Evolutionary conservation across 495 filamentous ascomycete genomes (phyloP), one percentile per base, ranked within the genome.

Genomic region (Paragyromitra xinjiangensis): DNA sequence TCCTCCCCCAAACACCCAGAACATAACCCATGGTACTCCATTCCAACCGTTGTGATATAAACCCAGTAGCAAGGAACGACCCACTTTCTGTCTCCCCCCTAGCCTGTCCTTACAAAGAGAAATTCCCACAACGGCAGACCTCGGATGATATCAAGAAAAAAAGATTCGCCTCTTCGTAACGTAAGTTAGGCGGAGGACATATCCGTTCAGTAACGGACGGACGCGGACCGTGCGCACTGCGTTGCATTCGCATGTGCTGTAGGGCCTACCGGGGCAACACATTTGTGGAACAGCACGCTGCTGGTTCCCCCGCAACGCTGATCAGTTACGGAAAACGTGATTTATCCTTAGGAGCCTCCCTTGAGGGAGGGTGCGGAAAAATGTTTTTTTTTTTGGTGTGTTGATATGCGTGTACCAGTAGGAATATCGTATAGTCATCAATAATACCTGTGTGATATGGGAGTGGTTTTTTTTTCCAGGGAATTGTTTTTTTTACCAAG

Each of bases 271-370:
- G 55, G 24, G 73, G 66, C 73, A 63, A 65, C 42, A 64, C 8
- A 11, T 71, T 72, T 71, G 68, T 72, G 73, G 73, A 71, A 75
- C 67, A 62, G 19, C 56, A 34, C 29, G 29, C 34, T n/a, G 22
- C 59, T 65, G 67, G 66, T 64, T 77, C 56, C 74, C 74, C 74
- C 74, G 69, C 74, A 77, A 73, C 61, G 69, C 74, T 73, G 69
- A 77, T 73, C 69, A 77, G 68, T 65, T 64, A 65, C 62, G 26
- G 61, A 58, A 69, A 76, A 71, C 68, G 45, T 73, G 50, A 61
- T 77, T 58, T 34, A 62, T 58, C 50, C 56, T 66, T 72, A 16
- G 56, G 34, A 73, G 50, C 73, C 69, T 76, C 68, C 63, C 63
- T 50, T 26, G 61, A 7, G 42, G 50, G 42, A 7, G 61, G 68